These are phyloP conservation scores for Fraxinus greggii DNA, from an alignment of 305 asterid genomes.

Conservation along the genomic window DNA sequence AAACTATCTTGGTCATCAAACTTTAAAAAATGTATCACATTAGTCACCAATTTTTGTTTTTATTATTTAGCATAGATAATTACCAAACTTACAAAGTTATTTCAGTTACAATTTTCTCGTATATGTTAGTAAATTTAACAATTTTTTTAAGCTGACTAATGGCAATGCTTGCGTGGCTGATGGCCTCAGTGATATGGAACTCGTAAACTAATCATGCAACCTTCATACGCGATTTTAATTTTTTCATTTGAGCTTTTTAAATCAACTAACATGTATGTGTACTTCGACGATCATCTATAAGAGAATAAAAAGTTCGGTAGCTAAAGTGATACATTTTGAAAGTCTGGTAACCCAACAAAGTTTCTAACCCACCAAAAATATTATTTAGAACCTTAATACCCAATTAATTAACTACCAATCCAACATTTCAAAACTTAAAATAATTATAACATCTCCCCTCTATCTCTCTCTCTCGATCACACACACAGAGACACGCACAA, in stretches of 20 bases:
- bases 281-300: background rate
- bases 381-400: background rate
- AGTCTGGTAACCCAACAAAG: background rate
- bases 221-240: background rate
- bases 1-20: background rate
- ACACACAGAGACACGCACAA: constrained; percentile 1
- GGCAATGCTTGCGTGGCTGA: background rate
- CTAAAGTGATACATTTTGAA: background rate
- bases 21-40: background rate
- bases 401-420: constrained; percentile 5
- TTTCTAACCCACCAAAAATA: background rate
- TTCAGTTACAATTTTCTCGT: background rate
- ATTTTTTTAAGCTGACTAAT: background rate
- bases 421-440: constrained; percentile 9
- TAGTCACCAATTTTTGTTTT: background rate
- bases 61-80: background rate
- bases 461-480: constrained; percentile 18
- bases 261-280: background rate
- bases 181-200: too few species aligned
- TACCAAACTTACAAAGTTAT: background rate
- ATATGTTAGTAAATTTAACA: background rate
- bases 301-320: background rate
- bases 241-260: background rate
- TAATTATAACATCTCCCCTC: constrained; percentile 20
- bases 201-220: background rate